Evolutionary conservation across 345 rosid species (phyloP).

Genomic region (Melastoma malabathricum): DNA sequence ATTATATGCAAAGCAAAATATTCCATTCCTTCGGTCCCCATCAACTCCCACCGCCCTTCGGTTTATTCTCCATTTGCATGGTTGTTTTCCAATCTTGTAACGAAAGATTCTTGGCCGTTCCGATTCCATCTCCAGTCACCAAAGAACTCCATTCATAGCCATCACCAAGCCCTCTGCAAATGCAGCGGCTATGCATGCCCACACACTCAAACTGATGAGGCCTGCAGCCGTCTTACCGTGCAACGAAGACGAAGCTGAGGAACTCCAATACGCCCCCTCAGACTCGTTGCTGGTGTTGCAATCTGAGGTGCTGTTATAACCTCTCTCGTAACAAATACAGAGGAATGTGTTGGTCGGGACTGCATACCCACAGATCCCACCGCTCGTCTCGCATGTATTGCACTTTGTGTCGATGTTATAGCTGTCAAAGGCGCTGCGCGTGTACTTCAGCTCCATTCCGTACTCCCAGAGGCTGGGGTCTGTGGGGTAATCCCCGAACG

Average conservation of each 20-base stretch:
- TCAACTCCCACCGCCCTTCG: too few relatives aligned
- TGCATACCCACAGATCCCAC: conserved; percentile 30
- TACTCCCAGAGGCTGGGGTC: conserved; percentile 32
- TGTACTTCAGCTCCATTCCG: conserved; percentile 33
- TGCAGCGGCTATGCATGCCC: too few relatives aligned
- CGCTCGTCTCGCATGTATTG: conserved; percentile 28
- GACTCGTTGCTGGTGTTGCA: conserved; percentile 13
- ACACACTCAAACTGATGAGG: too few relatives aligned
- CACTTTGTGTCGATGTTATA: conserved; percentile 25
- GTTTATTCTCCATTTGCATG: too few relatives aligned
- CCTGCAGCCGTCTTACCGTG: too few relatives aligned
- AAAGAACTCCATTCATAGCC: too few relatives aligned
- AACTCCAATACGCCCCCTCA: conserved; percentile 2
- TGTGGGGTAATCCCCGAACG: conserved; percentile 24
- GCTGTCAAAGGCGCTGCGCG: conserved; percentile 27
- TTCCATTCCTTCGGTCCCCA: too few relatives aligned
- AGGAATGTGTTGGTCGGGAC: conserved; percentile 18
- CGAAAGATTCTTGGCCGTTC: too few relatives aligned
- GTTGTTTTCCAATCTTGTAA: too few relatives aligned
- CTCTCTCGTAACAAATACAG: conserved; percentile 19
- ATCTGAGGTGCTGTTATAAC: conserved; percentile 21
- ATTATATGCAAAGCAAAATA: too few relatives aligned
- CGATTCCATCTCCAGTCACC: too few relatives aligned
- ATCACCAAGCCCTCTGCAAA: too few relatives aligned
- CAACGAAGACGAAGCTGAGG: neutral